These are phyloP conservation scores for Isatis tinctoria DNA, from an alignment of 345 rosid species.

Conservation along the genomic window DNA sequence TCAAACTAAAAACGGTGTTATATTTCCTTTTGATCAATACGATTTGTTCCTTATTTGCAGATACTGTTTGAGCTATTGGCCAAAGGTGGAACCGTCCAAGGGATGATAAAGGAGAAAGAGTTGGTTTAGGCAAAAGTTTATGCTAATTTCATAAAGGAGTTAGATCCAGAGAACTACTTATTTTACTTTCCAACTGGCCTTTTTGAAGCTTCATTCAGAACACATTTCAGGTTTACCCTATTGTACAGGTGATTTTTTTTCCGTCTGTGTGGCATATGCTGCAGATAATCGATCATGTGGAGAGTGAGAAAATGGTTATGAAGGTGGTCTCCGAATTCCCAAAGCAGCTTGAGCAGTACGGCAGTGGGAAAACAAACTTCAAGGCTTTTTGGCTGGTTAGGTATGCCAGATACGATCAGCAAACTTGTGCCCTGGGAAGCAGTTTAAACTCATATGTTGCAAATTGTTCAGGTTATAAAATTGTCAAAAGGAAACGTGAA, in stretches of 20 bases:
- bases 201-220: conserved; percentile 2
- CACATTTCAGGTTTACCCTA: not conserved
- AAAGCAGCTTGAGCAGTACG: conserved; percentile 84
- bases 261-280: conserved; percentile 12
- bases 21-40: not conserved
- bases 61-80: conserved; percentile 80
- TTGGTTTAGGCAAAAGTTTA: conserved; percentile 84
- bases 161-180: not conserved
- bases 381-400: conserved; percentile 93
- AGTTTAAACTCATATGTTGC: not conserved
- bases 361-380: conserved; percentile 77
- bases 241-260: not conserved
- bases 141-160: conserved; percentile 1
- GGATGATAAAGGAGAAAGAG: conserved; percentile 73
- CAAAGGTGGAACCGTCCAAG: conserved; percentile 90
- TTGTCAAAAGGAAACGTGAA: conserved; percentile 84
- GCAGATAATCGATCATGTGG: no score
- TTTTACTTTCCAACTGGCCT: not conserved
- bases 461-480: conserved; percentile 74
- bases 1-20: not conserved
- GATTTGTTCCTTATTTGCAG: conserved; percentile 35
- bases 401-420: conserved; percentile 30
- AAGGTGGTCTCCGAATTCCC: conserved; percentile 70
- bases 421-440: not conserved
- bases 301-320: conserved; percentile 69